Evolutionary conservation across 345 rosid genomes (phyloP), one percentile per base, ranked within the genome.

Genomic region (Syzygium jambos): DNA sequence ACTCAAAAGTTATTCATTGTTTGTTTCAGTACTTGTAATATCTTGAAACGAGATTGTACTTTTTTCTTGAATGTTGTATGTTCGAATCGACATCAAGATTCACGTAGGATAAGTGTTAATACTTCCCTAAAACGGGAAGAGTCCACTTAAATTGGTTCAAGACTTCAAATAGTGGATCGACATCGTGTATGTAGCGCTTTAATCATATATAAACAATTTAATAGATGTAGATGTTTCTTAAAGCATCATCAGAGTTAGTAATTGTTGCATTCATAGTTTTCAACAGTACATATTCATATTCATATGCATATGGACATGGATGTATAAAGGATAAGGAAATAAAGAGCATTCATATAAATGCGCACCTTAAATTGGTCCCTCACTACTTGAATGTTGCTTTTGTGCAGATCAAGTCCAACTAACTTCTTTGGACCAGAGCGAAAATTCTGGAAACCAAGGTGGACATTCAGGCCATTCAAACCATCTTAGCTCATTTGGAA

Each of bases 381-480:
- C n/a, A 38, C 23, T 30, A 29, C 86, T 30, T 6, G 21, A 5
- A 85, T 49, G n/a, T 34, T 1, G 73, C 73, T 63, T 14, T 0
- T n/a, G 0, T 0, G 1, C 38, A 63, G 2, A 3, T 13, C 19
- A 63, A 63, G 73, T 63, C 73, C 38, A n/a, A 14, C 73, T n/a
- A 63, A 14, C 10, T 63, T 14, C 73, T 14, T 63, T 3, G 4
- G 4, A n/a, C 38, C 4, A 29, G 10, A 0, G 10, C n/a, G 1
- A 5, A 7, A n/a, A 61, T n/a, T 6, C 9, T 13, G 19, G 73
- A 61, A 0, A 1, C 5, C 0, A 13, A 14, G 2, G 9, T 14
- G 73, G 38, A 3, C 19, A 63, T 17, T 17, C 23, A 0, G 10
- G 38, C 73, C 73, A 63, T 63, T 63, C 73, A 13, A 63, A n/a